Evolutionary conservation across 208 protist genomes (phyloP).

Genomic region (Trypanosoma rangeli): DNA sequence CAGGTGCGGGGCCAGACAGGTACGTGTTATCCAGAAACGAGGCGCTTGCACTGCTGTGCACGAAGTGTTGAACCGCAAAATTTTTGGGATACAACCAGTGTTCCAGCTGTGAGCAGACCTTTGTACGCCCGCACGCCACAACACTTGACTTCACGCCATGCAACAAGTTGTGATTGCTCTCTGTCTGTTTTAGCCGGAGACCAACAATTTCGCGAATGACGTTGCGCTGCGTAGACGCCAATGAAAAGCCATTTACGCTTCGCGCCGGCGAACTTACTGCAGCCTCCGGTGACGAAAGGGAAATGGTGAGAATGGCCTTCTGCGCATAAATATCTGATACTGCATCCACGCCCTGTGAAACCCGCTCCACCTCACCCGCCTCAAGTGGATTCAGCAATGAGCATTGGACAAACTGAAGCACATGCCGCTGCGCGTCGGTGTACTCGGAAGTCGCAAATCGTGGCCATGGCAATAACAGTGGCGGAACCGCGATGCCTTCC

Average conservation of each 20-base stretch:
- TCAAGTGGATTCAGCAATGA: slow-evolving; percentile 42
- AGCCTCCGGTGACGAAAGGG: slow-evolving; percentile 57
- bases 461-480: slow-evolving; percentile 79
- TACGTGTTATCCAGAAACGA: slow-evolving; percentile 74
- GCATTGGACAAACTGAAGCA: slow-evolving; percentile 75
- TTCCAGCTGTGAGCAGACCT: slow-evolving; percentile 80
- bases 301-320: slow-evolving; percentile 61
- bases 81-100: slow-evolving; percentile 80
- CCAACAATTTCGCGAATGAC: slow-evolving; percentile 79
- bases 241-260: slow-evolving; percentile 30
- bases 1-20: slow-evolving; percentile 34
- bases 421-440: slow-evolving; percentile 34
- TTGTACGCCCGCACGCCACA: slow-evolving; percentile 72
- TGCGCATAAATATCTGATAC: slow-evolving; percentile 74
- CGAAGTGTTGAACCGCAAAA: slow-evolving; percentile 63
- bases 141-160: slow-evolving; percentile 54
- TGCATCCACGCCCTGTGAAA: slow-evolving; percentile 56
- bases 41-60: slow-evolving; percentile 66
- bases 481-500: slow-evolving; percentile 40
- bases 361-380: slow-evolving; percentile 25
- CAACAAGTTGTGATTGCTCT: slow-evolving; percentile 85
- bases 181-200: slow-evolving; percentile 74
- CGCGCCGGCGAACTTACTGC: slow-evolving; percentile 52
- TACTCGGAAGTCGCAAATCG: slow-evolving; percentile 31
- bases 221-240: slow-evolving; percentile 38